Base-by-base conservation (phyloP, 2,329 filamentous ascomycete species). In the Aspergillus sp. region DNA sequence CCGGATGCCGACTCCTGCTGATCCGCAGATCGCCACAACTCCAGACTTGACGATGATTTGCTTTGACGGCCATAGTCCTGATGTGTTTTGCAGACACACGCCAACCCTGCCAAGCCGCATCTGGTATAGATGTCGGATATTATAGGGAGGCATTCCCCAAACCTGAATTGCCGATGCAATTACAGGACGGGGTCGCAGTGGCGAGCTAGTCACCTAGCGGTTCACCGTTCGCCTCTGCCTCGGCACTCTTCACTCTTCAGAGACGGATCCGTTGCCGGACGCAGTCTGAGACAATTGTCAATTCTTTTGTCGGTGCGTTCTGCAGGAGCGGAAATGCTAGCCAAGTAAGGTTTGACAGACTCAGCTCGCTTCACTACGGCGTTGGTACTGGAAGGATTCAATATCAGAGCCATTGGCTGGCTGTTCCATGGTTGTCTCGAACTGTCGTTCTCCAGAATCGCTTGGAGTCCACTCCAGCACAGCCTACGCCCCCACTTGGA, bases 381-480 rank as follows among this genome's bases (percentile, higher is more conserved):
- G 21, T 33, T 12, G 31, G 31, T 9, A 8, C 7, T 8, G 31
- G 31, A 1, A 8, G 11, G 31, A 33, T 33, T 8, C 7, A 37
- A 37, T n/a, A n/a, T n/a, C 4, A 37, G 14, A n/a, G 14, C 14
- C 14, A n/a, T 11, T 31, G 27, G 27, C 27, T 31, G 27, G 27
- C 27, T 31, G 27, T 31, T 31, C 27, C 27, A 62, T 64, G 59
- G 59, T 64, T 65, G 50, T 50, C 52, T 46, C 41, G 58, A 62
- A 64, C 62, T 39, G 54, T 49, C 45, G 58, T 64, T 64, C 62
- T 62, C 45, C 52, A 52, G 27, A 31, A 31, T 31, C 27, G 9
- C 27, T 11, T 31, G 27, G 43, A 57, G 54, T 49, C 55, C 51
- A 58, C 49, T 52, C 37, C 37, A 50, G 51, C 52, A 49, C 19